Conservation (phyloP, 176 grass and related monocot genomes). For the Poa pratensis region DNA sequence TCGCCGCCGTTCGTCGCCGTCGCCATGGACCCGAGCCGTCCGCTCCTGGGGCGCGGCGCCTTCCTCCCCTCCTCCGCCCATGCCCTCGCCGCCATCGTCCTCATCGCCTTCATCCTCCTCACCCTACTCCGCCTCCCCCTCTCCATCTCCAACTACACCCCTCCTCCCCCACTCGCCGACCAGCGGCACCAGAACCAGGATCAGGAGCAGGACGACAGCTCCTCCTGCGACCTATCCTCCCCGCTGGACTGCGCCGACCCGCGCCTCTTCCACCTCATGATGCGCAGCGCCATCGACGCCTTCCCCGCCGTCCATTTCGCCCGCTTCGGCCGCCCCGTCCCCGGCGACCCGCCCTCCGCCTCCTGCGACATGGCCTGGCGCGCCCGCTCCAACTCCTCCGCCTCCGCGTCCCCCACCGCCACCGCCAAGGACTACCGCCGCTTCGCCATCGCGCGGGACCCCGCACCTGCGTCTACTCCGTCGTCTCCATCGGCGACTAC, state of each 20-base stretch:
- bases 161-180: background rate
- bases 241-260: conserved; percentile 2
- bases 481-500: conserved; percentile 68
- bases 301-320: conserved; percentile 63
- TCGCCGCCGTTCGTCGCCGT: background rate
- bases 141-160: background rate
- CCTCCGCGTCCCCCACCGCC: conserved; percentile 24
- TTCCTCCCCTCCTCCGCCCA: conserved; percentile 44
- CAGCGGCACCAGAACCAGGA: background rate
- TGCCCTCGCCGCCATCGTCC: conserved; percentile 20
- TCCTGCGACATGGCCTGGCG: conserved; percentile 90
- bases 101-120: conserved; percentile 36
- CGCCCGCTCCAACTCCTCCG: conserved; percentile 41
- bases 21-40: conserved; percentile 25
- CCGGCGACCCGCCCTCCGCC: conserved; percentile 38
- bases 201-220: background rate
- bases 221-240: conserved; percentile 15
- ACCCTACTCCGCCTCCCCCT: conserved; percentile 29
- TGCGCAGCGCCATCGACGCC: conserved; percentile 15
- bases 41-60: background rate
- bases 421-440: conserved; percentile 81
- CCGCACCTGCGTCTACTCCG: conserved; percentile 53
- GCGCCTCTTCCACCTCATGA: conserved; percentile 21
- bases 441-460: conserved; percentile 58
- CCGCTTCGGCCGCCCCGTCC: conserved; percentile 64